Conservation (phyloP, 257 asterid species). For the Solanum clarkiae region DNA sequence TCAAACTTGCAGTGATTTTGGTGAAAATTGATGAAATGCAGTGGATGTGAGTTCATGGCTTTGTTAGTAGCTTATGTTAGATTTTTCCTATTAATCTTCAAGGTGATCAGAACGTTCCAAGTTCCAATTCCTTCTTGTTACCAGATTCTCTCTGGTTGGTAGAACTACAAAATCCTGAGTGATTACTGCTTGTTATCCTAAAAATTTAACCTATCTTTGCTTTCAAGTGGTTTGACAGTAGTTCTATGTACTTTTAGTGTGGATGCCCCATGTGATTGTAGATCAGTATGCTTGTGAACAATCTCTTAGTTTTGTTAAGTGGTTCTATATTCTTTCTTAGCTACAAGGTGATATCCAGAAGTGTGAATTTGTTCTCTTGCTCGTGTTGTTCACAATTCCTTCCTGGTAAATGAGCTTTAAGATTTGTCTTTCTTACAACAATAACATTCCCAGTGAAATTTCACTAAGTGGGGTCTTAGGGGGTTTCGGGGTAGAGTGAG, state of each 20-base stretch:
- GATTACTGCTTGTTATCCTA: background rate
- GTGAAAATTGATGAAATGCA: conserved; percentile 24
- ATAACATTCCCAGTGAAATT: too few species aligned
- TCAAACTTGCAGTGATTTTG: conserved; percentile 4
- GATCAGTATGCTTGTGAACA: background rate
- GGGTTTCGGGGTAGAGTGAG: too few species aligned
- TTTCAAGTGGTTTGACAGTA: background rate
- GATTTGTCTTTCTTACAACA: background rate
- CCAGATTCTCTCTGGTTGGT: background rate
- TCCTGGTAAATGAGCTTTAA: background rate
- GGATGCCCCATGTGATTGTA: background rate
- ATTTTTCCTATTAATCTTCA: background rate
- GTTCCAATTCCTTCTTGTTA: background rate
- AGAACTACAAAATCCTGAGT: background rate
- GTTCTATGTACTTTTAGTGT: background rate
- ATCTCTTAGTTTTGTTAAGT: background rate
- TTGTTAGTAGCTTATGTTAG: background rate
- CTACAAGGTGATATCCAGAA: background rate
- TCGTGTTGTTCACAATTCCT: background rate
- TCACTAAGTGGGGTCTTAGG: too few species aligned
- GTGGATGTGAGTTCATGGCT: conserved; percentile 9
- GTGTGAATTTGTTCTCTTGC: background rate
- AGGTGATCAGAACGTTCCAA: background rate
- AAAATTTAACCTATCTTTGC: background rate
- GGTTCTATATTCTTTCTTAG: background rate